phyloP scores from a whole-genome alignment of 306 rosid species.

The Coriaria nepalensis region DNA sequence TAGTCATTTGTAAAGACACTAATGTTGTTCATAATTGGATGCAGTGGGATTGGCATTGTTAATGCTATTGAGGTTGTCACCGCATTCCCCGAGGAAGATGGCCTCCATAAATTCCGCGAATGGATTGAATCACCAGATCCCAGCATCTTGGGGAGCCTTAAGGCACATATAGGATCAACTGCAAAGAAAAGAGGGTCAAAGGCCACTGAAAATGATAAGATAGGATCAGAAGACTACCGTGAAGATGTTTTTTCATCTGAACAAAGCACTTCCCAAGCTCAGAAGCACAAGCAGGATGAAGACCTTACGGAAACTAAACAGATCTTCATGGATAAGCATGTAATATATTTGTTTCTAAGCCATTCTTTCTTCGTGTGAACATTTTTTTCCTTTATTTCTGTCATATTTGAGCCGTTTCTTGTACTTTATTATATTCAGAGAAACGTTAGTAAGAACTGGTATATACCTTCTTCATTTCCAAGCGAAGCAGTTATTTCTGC shows the following conservation, averaged over 20 bases:
- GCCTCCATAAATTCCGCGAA: conserved; percentile 58
- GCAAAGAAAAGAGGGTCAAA: conserved; percentile 38
- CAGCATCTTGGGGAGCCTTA: conserved; percentile 56
- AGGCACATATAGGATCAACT: conserved; percentile 31
- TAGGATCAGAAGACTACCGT: conserved; percentile 7
- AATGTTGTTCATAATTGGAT: conserved; percentile 10
- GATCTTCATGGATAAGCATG: conserved; percentile 68
- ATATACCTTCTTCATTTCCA: conserved; percentile 74
- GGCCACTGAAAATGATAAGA: conserved; percentile 22
- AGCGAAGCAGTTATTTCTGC: conserved; percentile 81
- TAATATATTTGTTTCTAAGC: conserved; percentile 17
- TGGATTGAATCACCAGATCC: conserved; percentile 99
- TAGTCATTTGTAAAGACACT: conserved; percentile 3
- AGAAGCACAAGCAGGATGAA: conserved; percentile 29
- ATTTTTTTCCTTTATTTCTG: conserved; percentile 8
- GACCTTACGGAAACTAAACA: conserved; percentile 32
- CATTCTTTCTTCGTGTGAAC: conserved; percentile 7
- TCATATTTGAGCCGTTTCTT: conserved; percentile 7
- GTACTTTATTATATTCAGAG: conserved; percentile 33
- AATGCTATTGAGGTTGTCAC: conserved; percentile 88
- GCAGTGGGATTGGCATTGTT: conserved; percentile 95
- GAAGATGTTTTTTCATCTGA: conserved; percentile 28
- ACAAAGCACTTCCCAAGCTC: conserved; percentile 22
- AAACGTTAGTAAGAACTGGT: conserved; percentile 99
- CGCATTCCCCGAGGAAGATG: conserved; percentile 90